Evolutionary conservation across 495 filamentous ascomycete species (phyloP).

Genomic region (Parachaetomium inaequale): DNA sequence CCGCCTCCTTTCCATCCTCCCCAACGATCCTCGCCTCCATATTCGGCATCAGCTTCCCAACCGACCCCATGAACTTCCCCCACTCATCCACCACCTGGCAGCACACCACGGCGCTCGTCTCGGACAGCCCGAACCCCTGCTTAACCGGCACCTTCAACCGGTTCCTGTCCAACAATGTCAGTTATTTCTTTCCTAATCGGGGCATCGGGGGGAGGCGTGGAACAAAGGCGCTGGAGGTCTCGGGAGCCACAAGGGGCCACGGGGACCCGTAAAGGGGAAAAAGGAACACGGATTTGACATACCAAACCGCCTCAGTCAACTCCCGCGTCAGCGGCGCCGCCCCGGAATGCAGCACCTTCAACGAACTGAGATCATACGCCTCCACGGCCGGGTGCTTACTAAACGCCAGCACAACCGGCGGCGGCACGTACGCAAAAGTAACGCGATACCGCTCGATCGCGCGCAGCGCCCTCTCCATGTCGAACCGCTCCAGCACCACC

Average conservation of each 20-base stretch:
- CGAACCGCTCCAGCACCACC: slow-evolving; percentile 80
- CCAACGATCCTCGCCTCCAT: slow-evolving; percentile 80
- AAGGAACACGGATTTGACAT: too few relatives aligned
- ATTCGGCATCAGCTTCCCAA: slow-evolving; percentile 76
- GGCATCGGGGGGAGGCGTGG: too few relatives aligned
- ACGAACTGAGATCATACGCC: slow-evolving; percentile 73
- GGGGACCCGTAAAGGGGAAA: too few relatives aligned
- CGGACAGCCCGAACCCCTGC: slow-evolving; percentile 57
- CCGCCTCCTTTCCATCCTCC: slow-evolving; percentile 56
- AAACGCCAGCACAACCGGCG: slow-evolving; percentile 78
- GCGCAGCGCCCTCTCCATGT: slow-evolving; percentile 71
- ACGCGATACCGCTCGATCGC: slow-evolving; percentile 70
- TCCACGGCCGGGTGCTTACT: slow-evolving; percentile 70
- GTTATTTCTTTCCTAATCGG: too few relatives aligned
- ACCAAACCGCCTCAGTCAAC: slow-evolving; percentile 75
- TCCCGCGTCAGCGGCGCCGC: slow-evolving; percentile 85
- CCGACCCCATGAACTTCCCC: slow-evolving; percentile 71
- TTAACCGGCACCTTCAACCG: slow-evolving; percentile 69
- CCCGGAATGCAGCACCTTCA: slow-evolving; percentile 85
- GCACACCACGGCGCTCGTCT: slow-evolving; percentile 52
- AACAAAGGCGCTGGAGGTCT: too few relatives aligned
- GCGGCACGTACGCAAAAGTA: slow-evolving; percentile 78
- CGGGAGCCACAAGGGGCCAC: too few relatives aligned
- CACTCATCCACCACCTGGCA: slow-evolving; percentile 72
- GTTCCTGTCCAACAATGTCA: too few relatives aligned